A percentile compares a stretch with the other conserved stretches of the same genome.
Evolutionary conservation across 2,329 filamentous ascomycete genomes (phyloP).

Genomic region (Apiospora rasikravindrae): DNA sequence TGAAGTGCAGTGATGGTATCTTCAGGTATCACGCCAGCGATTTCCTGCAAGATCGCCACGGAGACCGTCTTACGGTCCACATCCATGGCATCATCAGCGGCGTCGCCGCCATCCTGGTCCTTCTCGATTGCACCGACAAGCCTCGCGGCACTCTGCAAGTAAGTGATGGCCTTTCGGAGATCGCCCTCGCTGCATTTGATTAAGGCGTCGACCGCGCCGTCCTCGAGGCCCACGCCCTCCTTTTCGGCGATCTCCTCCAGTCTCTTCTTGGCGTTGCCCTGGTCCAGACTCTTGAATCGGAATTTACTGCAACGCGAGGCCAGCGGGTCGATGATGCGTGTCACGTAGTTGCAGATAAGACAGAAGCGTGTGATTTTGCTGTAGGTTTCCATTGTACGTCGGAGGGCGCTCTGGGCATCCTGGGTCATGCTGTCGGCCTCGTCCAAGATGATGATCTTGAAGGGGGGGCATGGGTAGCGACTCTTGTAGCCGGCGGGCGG

Average conservation of each 20-base stretch:
- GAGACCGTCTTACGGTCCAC: constrained; percentile 73
- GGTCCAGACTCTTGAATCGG: constrained; percentile 93
- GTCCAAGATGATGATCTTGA: constrained; percentile 98
- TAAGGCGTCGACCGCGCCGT: constrained; percentile 81
- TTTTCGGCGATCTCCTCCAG: constrained; percentile 81
- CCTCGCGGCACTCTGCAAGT: constrained; percentile 89
- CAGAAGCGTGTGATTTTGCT: constrained; percentile 96
- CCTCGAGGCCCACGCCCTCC: constrained; percentile 77
- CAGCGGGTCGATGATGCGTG: constrained; percentile 94
- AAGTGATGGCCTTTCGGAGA: constrained; percentile 94
- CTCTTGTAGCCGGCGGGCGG: constrained; percentile 71
- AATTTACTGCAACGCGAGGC: constrained; percentile 96
- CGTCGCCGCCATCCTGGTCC: constrained; percentile 50
- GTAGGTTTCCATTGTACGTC: constrained; percentile 98
- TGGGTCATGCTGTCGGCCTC: constrained; percentile 99
- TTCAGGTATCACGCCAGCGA: constrained; percentile 90
- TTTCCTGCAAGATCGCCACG: constrained; percentile 85
- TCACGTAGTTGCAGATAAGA: constrained; percentile 98
- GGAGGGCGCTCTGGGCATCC: constrained; percentile 90
- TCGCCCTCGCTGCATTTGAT: constrained; percentile 92
- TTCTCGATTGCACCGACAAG: constrained; percentile 73
- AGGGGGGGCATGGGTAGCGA: constrained; percentile 90
- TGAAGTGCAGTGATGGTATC: constrained; percentile 73
- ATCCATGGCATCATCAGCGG: constrained; percentile 58
- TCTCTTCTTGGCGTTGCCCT: constrained; percentile 78